These are phyloP conservation scores for Pseudodiploospora longispora DNA, from an alignment of 2,329 filamentous ascomycete genomes.

Conservation along the genomic window DNA sequence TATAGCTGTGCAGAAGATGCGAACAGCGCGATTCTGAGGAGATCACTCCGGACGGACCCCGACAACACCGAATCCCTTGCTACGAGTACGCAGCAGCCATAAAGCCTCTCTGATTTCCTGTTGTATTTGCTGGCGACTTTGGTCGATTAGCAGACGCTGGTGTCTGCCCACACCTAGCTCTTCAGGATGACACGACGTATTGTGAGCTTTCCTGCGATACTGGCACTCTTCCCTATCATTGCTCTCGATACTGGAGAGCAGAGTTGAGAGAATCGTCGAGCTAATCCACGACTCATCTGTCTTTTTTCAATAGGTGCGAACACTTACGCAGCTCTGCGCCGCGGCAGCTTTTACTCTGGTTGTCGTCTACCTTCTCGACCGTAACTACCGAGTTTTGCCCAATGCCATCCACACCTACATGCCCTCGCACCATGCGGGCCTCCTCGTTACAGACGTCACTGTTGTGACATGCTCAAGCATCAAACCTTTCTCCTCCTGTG, in stretches of 20 bases:
- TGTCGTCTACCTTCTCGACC: constrained; percentile 75
- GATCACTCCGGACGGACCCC: constrained; percentile 3
- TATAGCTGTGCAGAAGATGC: constrained; percentile 6
- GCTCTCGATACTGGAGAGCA: too few species aligned
- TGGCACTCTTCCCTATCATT: too few species aligned
- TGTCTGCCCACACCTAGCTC: background rate
- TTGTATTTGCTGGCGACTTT: too few species aligned
- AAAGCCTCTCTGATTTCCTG: too few species aligned
- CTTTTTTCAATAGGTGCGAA: constrained; percentile 43
- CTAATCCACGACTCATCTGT: too few species aligned
- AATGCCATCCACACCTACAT: constrained; percentile 79
- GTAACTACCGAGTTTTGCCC: constrained; percentile 79
- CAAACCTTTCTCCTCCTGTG: constrained; percentile 68
- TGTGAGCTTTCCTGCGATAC: constrained; percentile 16
- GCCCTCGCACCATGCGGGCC: constrained; percentile 74
- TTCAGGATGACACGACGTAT: constrained; percentile 30
- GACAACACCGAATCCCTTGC: background rate
- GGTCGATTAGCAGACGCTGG: background rate
- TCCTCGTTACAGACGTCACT: constrained; percentile 78
- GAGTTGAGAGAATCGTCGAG: too few species aligned
- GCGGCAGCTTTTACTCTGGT: constrained; percentile 60
- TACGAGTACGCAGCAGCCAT: background rate
- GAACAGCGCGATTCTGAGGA: constrained; percentile 5
- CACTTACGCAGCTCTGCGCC: constrained; percentile 65
- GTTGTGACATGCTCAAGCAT: constrained; percentile 67